Percentiles rank a stretch among this genome's conserved stretches.
Evolutionary conservation across 1,284 basidiomycete genomes (phyloP).

Genomic region (Peniophora sp.): DNA sequence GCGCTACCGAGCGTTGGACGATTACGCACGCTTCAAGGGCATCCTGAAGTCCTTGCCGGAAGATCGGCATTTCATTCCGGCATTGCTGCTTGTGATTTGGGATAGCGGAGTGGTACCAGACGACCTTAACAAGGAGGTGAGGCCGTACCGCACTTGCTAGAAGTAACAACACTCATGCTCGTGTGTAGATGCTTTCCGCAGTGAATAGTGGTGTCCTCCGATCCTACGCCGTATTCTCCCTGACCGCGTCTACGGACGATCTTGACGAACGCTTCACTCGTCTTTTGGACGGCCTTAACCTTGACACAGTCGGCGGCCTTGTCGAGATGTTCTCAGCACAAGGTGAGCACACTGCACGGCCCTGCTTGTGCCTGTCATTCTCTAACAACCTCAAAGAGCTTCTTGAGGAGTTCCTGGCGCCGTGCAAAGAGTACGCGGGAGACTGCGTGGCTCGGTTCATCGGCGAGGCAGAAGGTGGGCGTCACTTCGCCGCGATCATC

Average conservation of each 20-base stretch:
- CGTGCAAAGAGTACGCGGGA: conserved; percentile 36
- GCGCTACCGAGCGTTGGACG: conserved; percentile 64
- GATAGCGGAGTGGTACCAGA: conserved; percentile 16
- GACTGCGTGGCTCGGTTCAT: conserved; percentile 53
- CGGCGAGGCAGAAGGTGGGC: conserved; percentile 43
- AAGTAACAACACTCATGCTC: conserved; percentile 32
- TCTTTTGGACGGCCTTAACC: conserved; percentile 28
- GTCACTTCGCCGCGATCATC: background rate
- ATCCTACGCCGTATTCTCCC: conserved; percentile 33
- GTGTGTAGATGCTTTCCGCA: conserved; percentile 25
- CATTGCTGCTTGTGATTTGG: conserved; percentile 55
- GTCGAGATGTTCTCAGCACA: conserved; percentile 37
- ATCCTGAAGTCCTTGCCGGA: conserved; percentile 44
- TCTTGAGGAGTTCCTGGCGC: conserved; percentile 38
- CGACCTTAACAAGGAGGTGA: conserved; percentile 22
- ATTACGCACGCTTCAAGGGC: conserved; percentile 60
- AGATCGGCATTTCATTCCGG: conserved; percentile 49
- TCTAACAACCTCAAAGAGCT: conserved; percentile 27
- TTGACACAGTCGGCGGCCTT: conserved; percentile 52
- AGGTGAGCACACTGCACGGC: conserved; percentile 28
- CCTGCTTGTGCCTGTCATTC: background rate
- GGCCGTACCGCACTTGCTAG: background rate
- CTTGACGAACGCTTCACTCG: conserved; percentile 45
- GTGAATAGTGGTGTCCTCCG: conserved; percentile 25
- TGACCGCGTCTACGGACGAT: conserved; percentile 44